A percentile compares a stretch with the other conserved stretches of the same genome.
phyloP scores from a whole-genome alignment of 2,329 filamentous ascomycete genomes.

The Onygenales sp. region DNA sequence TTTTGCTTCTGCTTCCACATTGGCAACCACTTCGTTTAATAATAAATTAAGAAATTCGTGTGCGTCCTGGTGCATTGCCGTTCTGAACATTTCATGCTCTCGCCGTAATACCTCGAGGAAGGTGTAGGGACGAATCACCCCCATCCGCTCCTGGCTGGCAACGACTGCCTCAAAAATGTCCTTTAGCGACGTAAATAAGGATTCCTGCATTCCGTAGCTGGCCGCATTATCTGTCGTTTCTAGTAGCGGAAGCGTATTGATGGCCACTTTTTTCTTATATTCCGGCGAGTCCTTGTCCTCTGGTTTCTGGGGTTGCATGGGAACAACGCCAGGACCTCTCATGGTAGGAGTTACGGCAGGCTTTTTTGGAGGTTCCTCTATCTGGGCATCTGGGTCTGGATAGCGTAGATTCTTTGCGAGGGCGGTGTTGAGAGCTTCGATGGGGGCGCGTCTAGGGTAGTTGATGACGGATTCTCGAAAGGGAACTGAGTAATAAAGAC shows the following conservation, averaged over 20 bases:
- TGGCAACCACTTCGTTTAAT: slow-evolving; percentile 90
- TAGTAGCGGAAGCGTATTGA: slow-evolving; percentile 77
- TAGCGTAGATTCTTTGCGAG: slow-evolving; percentile 39
- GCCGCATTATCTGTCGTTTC: slow-evolving; percentile 74
- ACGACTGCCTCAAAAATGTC: slow-evolving; percentile 92
- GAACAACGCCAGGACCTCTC: slow-evolving; percentile 12
- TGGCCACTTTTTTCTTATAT: slow-evolving; percentile 94
- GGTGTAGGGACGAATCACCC: slow-evolving; percentile 82
- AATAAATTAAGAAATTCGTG: slow-evolving; percentile 94
- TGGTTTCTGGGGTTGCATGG: slow-evolving; percentile 51
- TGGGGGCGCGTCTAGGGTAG: slow-evolving; percentile 66
- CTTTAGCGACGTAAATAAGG: slow-evolving; percentile 86
- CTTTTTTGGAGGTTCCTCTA: slow-evolving; percentile 43
- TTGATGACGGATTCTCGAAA: slow-evolving; percentile 92
- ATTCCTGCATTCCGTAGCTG: slow-evolving; percentile 87
- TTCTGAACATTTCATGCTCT: slow-evolving; percentile 95
- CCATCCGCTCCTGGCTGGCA: slow-evolving; percentile 69
- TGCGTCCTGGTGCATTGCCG: slow-evolving; percentile 95
- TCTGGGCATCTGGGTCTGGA: slow-evolving; percentile 51
- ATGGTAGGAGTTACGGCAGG: slow-evolving; percentile 14
- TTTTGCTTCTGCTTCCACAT: slow-evolving; percentile 79
- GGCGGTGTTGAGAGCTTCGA: slow-evolving; percentile 57
- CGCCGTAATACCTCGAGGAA: slow-evolving; percentile 89
- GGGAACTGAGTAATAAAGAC: slow-evolving; percentile 86
- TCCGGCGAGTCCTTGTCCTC: slow-evolving; percentile 95